A percentile compares a stretch with the other conserved stretches of the same genome.
Conservation (phyloP, 1,284 basidiomycete genomes). For the Trichosporon sp. region DNA sequence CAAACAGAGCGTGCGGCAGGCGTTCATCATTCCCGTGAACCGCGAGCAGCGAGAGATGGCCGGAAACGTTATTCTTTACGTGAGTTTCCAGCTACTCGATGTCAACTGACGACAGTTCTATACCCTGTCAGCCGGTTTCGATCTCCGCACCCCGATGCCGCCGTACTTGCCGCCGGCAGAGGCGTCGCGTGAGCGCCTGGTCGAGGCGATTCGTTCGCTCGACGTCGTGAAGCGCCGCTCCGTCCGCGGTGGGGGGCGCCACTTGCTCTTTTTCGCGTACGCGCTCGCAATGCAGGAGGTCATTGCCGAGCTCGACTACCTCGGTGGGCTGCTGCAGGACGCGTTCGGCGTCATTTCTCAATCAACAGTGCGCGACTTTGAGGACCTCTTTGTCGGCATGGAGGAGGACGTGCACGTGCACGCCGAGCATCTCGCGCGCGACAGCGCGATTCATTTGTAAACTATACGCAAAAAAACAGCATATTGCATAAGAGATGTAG, state of each 20-base stretch:
- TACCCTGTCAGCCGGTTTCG: slow-evolving; percentile 80
- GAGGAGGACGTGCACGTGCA: slow-evolving; percentile 20
- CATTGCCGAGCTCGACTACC: slow-evolving; percentile 76
- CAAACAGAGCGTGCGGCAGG: slow-evolving; percentile 62
- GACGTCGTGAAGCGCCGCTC: slow-evolving; percentile 72
- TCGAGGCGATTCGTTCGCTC: slow-evolving; percentile 76
- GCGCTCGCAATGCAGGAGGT: slow-evolving; percentile 88
- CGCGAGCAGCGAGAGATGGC: slow-evolving; percentile 80
- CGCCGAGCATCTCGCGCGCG: slow-evolving; percentile 14
- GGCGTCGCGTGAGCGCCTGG: slow-evolving; percentile 73
- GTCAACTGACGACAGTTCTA: slow-evolving; percentile 63
- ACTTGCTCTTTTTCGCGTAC: slow-evolving; percentile 91
- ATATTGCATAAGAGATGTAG: background rate
- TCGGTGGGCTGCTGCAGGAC: slow-evolving; percentile 76
- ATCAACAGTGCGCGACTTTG: slow-evolving; percentile 68
- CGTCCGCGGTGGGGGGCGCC: slow-evolving; percentile 67
- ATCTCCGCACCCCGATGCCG: slow-evolving; percentile 85
- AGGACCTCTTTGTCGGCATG: slow-evolving; percentile 62
- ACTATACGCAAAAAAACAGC: background rate
- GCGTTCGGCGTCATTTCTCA: slow-evolving; percentile 80
- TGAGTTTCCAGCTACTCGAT: slow-evolving; percentile 31
- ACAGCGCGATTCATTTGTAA: slow-evolving; percentile 18
- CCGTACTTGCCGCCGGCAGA: slow-evolving; percentile 94
- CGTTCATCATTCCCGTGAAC: slow-evolving; percentile 88
- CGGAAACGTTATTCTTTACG: slow-evolving; percentile 86